Base-by-base conservation (phyloP, 2,329 filamentous ascomycete species). In the Cladophialophora psammophila region DNA sequence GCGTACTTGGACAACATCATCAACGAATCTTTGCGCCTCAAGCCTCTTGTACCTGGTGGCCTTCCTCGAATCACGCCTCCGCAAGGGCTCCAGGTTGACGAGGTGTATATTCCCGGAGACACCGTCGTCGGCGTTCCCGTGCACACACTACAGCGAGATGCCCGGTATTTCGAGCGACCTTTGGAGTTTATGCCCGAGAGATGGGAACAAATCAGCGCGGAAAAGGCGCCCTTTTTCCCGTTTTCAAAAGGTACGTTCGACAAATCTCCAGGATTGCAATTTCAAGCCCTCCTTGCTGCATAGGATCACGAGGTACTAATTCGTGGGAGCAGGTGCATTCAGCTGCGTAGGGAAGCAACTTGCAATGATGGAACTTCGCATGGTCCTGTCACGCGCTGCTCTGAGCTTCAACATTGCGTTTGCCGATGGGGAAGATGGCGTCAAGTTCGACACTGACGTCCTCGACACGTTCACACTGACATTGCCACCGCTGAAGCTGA, bases 21-120 rank as follows among this genome's bases (percentile, higher is more conserved):
- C 35, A 20, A 34, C 6, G 53, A 55, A 55, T 18, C 53, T 13
- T 38, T 55, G 53, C 31, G 53, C 8, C 53, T 55, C 31, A 35
- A 55, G 15, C 53, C 53, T 9, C 53, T 31, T 20, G 53, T 55
- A 31, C 53, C 53, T 35, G 53, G 53, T 9, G 53, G 53, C 35
- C 53, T 35, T n/a, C 53, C 53, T 55, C 53, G 53, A 55, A 55
- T 50, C 20, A 50, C 45, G 2, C 45, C 45, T 31, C 45, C 45
- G 45, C 45, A 50, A 50, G 20, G 45, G 18, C 45, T 50, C 18
- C 45, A 50, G 45, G 12, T 50, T 13, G 45, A 50, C 8, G 45
- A 50, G 26, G 20, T 50, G 9, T 50, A 50, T 26, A 50, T 50
- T 12, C 45, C 45, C 20, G 45, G 45, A 50, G 45, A 50, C 45